These are phyloP conservation scores for Salicornia ramosissima DNA, from an alignment of 148 eudicot species.

Conservation along the genomic window DNA sequence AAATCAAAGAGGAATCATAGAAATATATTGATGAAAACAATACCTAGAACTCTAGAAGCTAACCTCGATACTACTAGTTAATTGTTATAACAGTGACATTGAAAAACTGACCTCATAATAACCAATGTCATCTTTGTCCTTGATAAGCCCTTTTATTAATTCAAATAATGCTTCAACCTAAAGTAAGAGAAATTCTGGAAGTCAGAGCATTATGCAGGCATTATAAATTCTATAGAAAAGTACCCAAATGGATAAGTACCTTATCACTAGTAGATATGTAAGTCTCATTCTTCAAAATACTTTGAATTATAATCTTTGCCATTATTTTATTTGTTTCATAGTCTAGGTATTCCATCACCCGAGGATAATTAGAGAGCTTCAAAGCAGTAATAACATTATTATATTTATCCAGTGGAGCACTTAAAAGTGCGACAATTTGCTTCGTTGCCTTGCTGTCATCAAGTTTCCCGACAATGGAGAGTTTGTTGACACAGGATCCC, in stretches of 20 bases:
- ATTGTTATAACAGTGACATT: background rate
- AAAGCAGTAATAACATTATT: slow-evolving; percentile 83
- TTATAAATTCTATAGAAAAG: slow-evolving; percentile 4
- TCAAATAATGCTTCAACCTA: slow-evolving; percentile 94
- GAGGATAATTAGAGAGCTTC: slow-evolving; percentile 90
- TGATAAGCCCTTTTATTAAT: slow-evolving; percentile 77
- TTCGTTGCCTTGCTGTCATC: slow-evolving; percentile 74
- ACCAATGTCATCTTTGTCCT: slow-evolving; percentile 55
- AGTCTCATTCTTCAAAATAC: slow-evolving; percentile 74
- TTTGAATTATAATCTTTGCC: slow-evolving; percentile 81
- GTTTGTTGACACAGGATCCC: slow-evolving; percentile 93
- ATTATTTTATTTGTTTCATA: slow-evolving; percentile 75
- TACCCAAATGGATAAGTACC: slow-evolving; percentile 36
- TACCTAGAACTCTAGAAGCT: too few relatives aligned
- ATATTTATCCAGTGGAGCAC: slow-evolving; percentile 96
- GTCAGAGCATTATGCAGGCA: slow-evolving; percentile 7
- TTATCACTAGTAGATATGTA: slow-evolving; percentile 76
- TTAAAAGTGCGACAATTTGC: slow-evolving; percentile 85
- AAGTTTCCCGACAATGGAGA: slow-evolving; percentile 67
- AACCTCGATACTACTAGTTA: background rate
- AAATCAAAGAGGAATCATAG: background rate
- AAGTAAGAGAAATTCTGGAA: slow-evolving; percentile 15
- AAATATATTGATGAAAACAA: background rate
- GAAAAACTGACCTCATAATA: slow-evolving; percentile 59
- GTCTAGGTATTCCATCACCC: slow-evolving; percentile 75